Evolutionary conservation across 768 basidiomycete species (phyloP), one percentile per base, ranked within the genome.

Genomic region (Mycena crocata): DNA sequence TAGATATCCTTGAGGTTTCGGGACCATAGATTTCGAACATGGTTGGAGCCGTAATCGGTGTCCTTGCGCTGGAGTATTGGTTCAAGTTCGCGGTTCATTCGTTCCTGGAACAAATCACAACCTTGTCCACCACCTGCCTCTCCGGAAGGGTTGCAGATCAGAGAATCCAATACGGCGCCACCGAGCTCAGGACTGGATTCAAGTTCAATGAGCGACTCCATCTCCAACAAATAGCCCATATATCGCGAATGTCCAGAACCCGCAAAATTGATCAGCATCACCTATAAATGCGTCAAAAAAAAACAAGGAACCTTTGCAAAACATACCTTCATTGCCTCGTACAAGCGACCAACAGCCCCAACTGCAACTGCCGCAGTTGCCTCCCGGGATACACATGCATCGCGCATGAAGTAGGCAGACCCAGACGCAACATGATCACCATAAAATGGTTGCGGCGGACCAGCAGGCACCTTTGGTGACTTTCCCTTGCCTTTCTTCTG

Each of bases 201-300:
- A 2, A 77, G 58, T 58, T 82, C 79, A 2, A 82, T 66, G 37
- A 60, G 56, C 14, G 45, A 50, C 23, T 77, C 69, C 46, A 72
- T 73, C 61, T 81, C 80, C 26, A 82, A 75, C 0, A 78, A 67
- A 66, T 81, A 82, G 5, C 57, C 56, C 3, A 68, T 58, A 52
- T 82, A 82, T 44, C 77, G 76, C 17, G 72, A 45, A 58, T 81
- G 79, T 4, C 46, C 59, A 0, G 78, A 80, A 1, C 80, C 79
- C 1, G 77, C 75, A 64, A 81, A 82, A 0, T 74, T 74, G 65
- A 80, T 77, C 1, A 76, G 37, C 71, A 78, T 76, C 35, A 61
- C 15, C 76, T 78, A 42, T 42, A 21, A 19, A 19, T n/a, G n/a
- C n/a, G n/a, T n/a, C n/a, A 42, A 42, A 42, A 17, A 5, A 42